Base-by-base conservation (phyloP, 1,139 yeast genomes). In the Pichia sp. region DNA sequence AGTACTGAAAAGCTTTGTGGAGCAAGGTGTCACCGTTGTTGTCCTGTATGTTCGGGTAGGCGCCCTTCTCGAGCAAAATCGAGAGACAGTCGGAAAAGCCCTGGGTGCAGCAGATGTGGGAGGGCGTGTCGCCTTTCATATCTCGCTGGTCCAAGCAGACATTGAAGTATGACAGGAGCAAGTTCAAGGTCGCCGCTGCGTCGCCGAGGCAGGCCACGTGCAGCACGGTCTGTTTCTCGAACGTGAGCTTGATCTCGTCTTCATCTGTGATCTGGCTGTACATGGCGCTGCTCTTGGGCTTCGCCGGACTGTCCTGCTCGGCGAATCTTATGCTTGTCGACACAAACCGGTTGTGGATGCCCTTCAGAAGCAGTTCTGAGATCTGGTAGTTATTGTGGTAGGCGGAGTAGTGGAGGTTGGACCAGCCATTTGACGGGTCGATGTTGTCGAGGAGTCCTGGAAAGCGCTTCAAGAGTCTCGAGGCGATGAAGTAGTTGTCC, bases 381-480 rank as follows among this genome's bases (percentile, higher is more conserved):
- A 90, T 79, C 56, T 89, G 78, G 65, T 87, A 88, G 61, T 87
- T 81, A 36, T 97, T 97, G 63, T 87, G 74, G 66, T 72, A 87
- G 8, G 95, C 84, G 0, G 97, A 93, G 70, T 90, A 90, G 70
- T 92, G 98, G 50, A 92, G 75, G 52, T 90, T 87, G 45, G 88
- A 78, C 97, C 97, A 92, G 1, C 98, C 98, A 62, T 86, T 82
- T 45, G 74, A 57, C 13, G 84, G 75, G 67, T 93, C 92, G 26
- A 83, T 76, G 66, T 90, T 89, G 54, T 85, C 82, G 70, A 95
- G 74, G 49, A 90, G 74, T 42, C 84, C 87, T 0, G 97, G 97
- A 64, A 79, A 87, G 51, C 95, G 76, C 53, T 78, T 75, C 15
- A 92, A 70, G 10, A 93, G 73, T 36, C 96, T 78, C 62, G 82